phyloP scores from a whole-genome alignment of 805 yeast species.

The Kockiozyma suomiensis region DNA sequence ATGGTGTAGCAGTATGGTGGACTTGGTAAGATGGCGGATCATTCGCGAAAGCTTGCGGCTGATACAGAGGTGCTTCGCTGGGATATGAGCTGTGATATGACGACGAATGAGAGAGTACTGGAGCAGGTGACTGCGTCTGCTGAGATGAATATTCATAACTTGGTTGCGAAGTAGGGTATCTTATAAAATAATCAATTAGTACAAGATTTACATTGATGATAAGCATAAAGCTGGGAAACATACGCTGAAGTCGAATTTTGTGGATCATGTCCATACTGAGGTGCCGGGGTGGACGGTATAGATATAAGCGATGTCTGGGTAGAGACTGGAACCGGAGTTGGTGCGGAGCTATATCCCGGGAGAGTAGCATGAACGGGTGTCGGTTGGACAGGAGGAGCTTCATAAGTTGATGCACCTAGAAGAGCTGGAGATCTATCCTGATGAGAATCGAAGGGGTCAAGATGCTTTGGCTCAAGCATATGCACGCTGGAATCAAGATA shows the following conservation, averaged over 20 bases:
- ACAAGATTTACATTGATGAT: too few species aligned
- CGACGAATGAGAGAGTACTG: constrained; percentile 12
- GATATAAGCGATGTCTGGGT: constrained; percentile 1
- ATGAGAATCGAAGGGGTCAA: neutral
- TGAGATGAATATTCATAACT: neutral
- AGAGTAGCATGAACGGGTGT: neutral
- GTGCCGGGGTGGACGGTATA: constrained; percentile 13
- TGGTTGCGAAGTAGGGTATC: neutral
- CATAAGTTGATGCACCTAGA: neutral
- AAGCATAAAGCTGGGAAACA: neutral
- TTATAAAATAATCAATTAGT: neutral
- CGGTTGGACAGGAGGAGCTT: neutral
- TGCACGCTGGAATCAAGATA: constrained; percentile 43
- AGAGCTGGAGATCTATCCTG: neutral
- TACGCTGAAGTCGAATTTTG: neutral
- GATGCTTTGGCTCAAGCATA: constrained; percentile 37
- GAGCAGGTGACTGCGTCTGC: too few species aligned
- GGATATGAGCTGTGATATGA: constrained; percentile 11
- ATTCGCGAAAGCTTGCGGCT: neutral
- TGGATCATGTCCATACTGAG: neutral
- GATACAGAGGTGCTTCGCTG: neutral
- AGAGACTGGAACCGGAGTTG: neutral
- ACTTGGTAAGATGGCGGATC: constrained; percentile 1
- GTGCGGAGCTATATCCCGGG: neutral
- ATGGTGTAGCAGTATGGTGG: constrained; percentile 3